These are phyloP conservation scores for Sarocladium strictum DNA, from an alignment of 2,329 filamentous ascomycete genomes.

Conservation along the genomic window DNA sequence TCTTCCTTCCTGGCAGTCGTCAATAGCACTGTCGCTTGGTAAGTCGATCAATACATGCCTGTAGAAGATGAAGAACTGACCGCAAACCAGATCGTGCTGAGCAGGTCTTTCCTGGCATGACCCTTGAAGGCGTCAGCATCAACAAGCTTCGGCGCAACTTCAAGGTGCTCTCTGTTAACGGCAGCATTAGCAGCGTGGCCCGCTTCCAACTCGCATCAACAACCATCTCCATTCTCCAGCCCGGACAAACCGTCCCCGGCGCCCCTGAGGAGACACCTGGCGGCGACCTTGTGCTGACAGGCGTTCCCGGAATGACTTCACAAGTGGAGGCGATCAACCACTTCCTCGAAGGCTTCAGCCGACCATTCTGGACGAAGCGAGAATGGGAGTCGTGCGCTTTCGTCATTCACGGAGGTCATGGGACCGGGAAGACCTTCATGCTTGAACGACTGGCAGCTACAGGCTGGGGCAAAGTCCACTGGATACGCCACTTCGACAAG, in stretches of 20 bases:
- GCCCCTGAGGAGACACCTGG: constrained; percentile 14
- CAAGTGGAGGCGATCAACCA: constrained; percentile 62
- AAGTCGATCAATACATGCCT: constrained; percentile 9
- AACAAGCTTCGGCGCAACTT: constrained; percentile 39
- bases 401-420: constrained; percentile 73
- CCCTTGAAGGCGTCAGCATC: constrained; percentile 53
- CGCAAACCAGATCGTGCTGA: constrained; percentile 51
- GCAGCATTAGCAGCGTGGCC: constrained; percentile 35
- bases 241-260: constrained; percentile 18
- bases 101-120: constrained; percentile 62
- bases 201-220: constrained; percentile 34
- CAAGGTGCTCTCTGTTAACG: constrained; percentile 50
- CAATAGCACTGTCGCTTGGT: constrained; percentile 28
- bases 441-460: constrained; percentile 61
- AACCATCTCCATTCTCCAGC: constrained; percentile 29
- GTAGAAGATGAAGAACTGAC: constrained; percentile 2
- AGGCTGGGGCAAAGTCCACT: constrained; percentile 65
- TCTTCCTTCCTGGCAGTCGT: constrained; percentile 29
- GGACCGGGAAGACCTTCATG: constrained; percentile 78
- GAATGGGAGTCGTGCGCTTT: constrained; percentile 48
- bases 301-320: constrained; percentile 61
- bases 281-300: constrained; percentile 38
- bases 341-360: constrained; percentile 53
- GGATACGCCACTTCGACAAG: constrained; percentile 51
- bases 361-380: constrained; percentile 22